Evolutionary conservation across 345 rosid species (phyloP).

Genomic region (Ricinus communis): DNA sequence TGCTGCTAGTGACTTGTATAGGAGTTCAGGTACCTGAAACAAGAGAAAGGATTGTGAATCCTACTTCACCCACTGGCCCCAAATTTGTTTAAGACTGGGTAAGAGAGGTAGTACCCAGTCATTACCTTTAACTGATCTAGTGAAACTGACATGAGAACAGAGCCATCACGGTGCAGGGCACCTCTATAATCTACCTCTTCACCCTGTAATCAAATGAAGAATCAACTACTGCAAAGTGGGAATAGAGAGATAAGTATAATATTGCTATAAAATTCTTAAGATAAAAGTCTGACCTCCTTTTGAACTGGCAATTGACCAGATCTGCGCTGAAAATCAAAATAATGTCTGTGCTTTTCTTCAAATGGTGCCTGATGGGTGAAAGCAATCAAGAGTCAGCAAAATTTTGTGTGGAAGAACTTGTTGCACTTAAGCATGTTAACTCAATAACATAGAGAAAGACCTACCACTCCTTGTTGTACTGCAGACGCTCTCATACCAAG

Average conservation of each 20-base stretch:
- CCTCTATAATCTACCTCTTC: slow-evolving; percentile 97
- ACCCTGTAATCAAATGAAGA: slow-evolving; percentile 47
- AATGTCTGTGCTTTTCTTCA: slow-evolving; percentile 91
- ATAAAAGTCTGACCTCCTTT: slow-evolving; percentile 63
- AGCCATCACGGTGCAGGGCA: slow-evolving; percentile 95
- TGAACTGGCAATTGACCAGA: slow-evolving; percentile 87
- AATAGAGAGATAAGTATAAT: not conserved
- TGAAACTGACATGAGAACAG: slow-evolving; percentile 84
- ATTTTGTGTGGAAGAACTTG: slow-evolving; percentile 6
- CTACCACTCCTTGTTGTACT: slow-evolving; percentile 93
- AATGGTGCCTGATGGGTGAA: slow-evolving; percentile 68
- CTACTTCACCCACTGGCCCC: not conserved
- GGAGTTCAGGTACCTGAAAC: slow-evolving; percentile 74
- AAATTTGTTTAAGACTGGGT: not conserved
- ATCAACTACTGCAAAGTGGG: slow-evolving; percentile 15
- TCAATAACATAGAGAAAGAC: slow-evolving; percentile 17
- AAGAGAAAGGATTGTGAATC: not conserved
- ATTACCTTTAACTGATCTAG: slow-evolving; percentile 78
- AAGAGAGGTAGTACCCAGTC: slow-evolving; percentile 1
- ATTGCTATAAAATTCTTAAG: not conserved
- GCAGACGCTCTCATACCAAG: slow-evolving; percentile 83
- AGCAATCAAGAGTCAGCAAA: slow-evolving; percentile 14
- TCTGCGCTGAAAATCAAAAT: slow-evolving; percentile 84
- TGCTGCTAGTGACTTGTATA: slow-evolving; percentile 87
- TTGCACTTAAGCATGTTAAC: slow-evolving; percentile 13